phyloP scores from a whole-genome alignment of 2,329 filamentous ascomycete species.

The Penicillium sp. region DNA sequence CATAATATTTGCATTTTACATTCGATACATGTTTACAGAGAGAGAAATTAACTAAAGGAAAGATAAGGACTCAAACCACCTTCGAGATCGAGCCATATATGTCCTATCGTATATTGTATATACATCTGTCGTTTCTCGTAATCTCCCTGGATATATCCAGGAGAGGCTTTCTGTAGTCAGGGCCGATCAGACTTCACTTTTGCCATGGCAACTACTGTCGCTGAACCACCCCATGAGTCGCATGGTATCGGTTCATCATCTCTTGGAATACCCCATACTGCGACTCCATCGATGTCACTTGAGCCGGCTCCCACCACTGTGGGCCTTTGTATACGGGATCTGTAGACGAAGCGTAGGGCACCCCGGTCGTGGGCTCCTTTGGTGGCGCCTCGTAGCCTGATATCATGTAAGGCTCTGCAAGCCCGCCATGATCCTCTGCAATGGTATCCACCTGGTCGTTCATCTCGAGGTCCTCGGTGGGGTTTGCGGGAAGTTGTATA shows the following conservation, averaged over 20 bases:
- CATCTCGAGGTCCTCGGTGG: constrained; percentile 44
- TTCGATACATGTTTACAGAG: neutral
- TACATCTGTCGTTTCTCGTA: neutral
- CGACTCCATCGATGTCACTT: constrained; percentile 33
- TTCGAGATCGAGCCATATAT: neutral
- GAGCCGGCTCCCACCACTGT: constrained; percentile 37
- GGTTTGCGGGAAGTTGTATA: neutral
- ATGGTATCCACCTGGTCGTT: constrained; percentile 11
- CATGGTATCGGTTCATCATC: constrained; percentile 26
- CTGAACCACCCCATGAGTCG: constrained; percentile 12
- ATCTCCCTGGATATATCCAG: neutral
- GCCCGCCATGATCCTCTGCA: constrained; percentile 17
- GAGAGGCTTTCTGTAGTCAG: too few species aligned
- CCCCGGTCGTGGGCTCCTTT: constrained; percentile 29
- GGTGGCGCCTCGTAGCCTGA: constrained; percentile 66
- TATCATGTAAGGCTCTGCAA: constrained; percentile 75
- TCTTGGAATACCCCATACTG: constrained; percentile 37
- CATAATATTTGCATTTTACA: neutral
- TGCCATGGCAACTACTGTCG: neutral
- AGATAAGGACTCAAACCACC: neutral
- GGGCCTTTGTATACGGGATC: constrained; percentile 42
- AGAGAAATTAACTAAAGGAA: neutral
- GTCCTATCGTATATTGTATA: neutral
- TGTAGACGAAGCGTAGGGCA: constrained; percentile 34
- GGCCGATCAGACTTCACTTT: neutral